Base-by-base conservation (phyloP, 768 basidiomycete species). In the Boletus tylopilopsis region DNA sequence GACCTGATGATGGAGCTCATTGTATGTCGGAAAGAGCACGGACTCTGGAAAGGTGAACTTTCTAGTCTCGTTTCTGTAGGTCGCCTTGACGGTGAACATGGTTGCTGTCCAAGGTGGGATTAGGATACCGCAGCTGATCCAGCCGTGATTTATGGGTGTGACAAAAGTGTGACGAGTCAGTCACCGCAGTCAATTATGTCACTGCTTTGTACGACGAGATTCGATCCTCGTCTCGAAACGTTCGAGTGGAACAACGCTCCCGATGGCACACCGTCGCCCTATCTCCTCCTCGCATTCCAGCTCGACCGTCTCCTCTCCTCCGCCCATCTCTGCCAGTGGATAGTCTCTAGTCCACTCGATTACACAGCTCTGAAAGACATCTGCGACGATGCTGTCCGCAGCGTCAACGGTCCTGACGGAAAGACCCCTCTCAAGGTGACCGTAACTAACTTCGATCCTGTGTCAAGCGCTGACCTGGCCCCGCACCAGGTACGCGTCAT, bases 51-150 rank as follows among this genome's bases (percentile, higher is more conserved):
- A 86, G 3, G 78, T 70, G 57, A 87, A 74, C 57, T 79, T 87
- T 59, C 88, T 79, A 49, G 80, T 87, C 64, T 90, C 85, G 47
- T 67, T 68, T 47, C 76, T 72, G 64, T 87, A 89, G 19, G 85
- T 85, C n/a, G 82, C 86, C 69, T 90, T 90, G 62, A 90, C 78
- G 49, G 80, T 80, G 73, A 89, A 88, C 79, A 84, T 83, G 69
- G 73, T 67, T 57, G 56, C 39, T 47, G 64, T 24, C 22, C 54
- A 52, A 64, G 61, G 27, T 36, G 53, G 45, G 39, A 33, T 23
- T 59, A 48, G 42, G 48, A 42, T 4, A 32, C 50, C 58, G 58
- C 63, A 56, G 61, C 60, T 45, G 43, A 51, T 43, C 45, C 40
- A 1, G 21, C 33, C 47, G 38, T 38, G 38, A 54, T 62, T 57